Evolutionary conservation across 129 eudicot genomes (phyloP), one percentile per base, ranked within the genome.

Genomic region (Lactuca saligna): DNA sequence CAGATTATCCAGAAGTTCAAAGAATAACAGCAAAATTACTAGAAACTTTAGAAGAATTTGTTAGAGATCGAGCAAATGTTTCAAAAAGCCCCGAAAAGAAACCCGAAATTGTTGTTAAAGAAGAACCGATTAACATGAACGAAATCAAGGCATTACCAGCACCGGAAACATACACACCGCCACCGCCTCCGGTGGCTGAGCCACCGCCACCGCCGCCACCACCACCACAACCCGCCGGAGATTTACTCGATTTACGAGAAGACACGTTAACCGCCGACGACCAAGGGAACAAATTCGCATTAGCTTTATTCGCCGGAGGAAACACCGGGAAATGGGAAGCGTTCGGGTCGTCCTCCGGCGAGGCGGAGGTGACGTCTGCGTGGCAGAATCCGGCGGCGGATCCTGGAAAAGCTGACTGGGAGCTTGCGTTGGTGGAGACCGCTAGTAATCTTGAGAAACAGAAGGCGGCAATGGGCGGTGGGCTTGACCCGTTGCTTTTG

Each of bases 311-410:
- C 56, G 89, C 91, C 0, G 91, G 89, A 25, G 29, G 84, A 7
- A 87, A 70, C 49, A 76, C 79, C 25, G 91, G 88, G 14, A 83
- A 83, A 8, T 89, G 90, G 97, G 91, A 87, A 57, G 81, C 91
- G 3, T 90, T 90, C 53, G 78, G 78, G 51, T 64, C 90, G 17
- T 75, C 77, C 29, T 80, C 77, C 29, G 87, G 92, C 4, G 83
- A 77, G 44, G 57, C 83, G 3, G 91, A 82, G 51, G 91, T 90
- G 33, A 85, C 89, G 4, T 87, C 97, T 3, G 97, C 97, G 7
- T 90, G 97, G 97, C 89, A 90, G 77, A 87, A 74, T 72, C 97
- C 95, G 10, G 97, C 97, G 16, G 97, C 89, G 0, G 95, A 90
- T 32, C 59, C 73, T 14, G 96, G 96, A 20, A 88, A 91, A 63